Percentiles rank a stretch among this genome's conserved stretches.
Conservation (phyloP, 2,329 filamentous ascomycete genomes). For the Fusarium decemcellulare region DNA sequence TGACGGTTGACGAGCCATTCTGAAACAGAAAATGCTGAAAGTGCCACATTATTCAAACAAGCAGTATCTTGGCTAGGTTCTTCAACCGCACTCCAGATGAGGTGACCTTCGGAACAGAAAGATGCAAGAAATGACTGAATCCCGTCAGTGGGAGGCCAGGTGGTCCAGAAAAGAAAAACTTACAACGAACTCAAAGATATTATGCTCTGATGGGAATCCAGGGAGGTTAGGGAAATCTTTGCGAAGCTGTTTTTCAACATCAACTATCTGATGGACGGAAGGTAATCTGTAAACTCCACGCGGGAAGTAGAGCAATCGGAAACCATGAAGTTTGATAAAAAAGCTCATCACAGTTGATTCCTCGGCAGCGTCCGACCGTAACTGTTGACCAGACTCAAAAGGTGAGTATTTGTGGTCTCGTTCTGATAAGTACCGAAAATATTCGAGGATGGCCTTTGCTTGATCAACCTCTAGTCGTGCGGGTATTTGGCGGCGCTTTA, state of each 20-base stretch:
- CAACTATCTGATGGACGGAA: not conserved
- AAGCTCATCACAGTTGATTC: not conserved
- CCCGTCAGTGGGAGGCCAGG: not conserved
- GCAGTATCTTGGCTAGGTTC: not conserved
- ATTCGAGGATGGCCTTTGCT: not conserved
- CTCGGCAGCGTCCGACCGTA: not conserved
- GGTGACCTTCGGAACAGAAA: not conserved
- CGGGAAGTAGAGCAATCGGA: not conserved
- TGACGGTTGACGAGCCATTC: not conserved
- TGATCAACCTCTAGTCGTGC: not conserved
- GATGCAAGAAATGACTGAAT: not conserved
- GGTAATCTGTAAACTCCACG: not conserved
- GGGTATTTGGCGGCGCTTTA: not conserved
- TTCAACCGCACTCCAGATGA: not conserved
- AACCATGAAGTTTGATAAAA: not conserved
- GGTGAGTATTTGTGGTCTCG: not conserved
- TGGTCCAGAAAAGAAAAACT: not conserved
- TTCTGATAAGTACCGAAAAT: not conserved
- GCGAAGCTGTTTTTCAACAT: not conserved
- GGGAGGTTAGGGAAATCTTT: not conserved
- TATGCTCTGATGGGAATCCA: not conserved
- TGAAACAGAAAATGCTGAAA: not conserved
- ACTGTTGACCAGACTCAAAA: not conserved
- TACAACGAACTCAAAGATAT: not conserved
- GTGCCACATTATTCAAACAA: not conserved